Percentiles rank a stretch among this genome's conserved stretches.
These are phyloP conservation scores for Acarospora socialis DNA, from an alignment of 2,329 filamentous ascomycete species.

Conservation along the genomic window DNA sequence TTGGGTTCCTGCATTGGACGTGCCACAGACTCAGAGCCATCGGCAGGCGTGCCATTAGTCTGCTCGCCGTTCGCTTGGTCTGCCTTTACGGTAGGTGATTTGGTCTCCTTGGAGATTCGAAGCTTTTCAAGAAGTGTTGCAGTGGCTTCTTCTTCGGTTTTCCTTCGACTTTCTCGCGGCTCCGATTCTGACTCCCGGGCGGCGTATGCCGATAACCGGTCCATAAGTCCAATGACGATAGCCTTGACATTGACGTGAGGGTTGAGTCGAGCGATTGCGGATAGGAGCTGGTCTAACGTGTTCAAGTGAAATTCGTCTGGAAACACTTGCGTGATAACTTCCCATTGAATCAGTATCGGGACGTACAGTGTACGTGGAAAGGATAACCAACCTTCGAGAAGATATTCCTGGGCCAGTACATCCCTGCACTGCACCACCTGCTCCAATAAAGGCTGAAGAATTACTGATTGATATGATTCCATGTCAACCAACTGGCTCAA, in stretches of 20 bases:
- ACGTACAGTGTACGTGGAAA: neutral
- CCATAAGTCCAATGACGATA: conserved; percentile 97
- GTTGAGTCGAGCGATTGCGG: conserved; percentile 81
- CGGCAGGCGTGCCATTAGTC: conserved; percentile 13
- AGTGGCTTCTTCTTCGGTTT: conserved; percentile 74
- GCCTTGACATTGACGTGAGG: conserved; percentile 95
- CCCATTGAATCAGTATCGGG: conserved; percentile 17
- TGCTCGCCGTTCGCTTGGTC: conserved; percentile 21
- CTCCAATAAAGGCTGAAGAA: conserved; percentile 77
- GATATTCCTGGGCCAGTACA: conserved; percentile 91
- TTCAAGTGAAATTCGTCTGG: conserved; percentile 97
- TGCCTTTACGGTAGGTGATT: conserved; percentile 17
- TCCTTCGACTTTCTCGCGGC: conserved; percentile 54
- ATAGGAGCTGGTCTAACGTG: conserved; percentile 88
- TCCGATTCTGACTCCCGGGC: conserved; percentile 68
- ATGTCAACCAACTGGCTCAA: conserved; percentile 91
- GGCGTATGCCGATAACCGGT: conserved; percentile 87
- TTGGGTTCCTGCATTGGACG: conserved; percentile 14
- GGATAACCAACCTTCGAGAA: conserved; percentile 53
- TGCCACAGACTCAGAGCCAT: conserved; percentile 1
- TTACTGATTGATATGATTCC: conserved; percentile 82
- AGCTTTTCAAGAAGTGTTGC: conserved; percentile 64
- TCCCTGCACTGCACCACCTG: conserved; percentile 97
- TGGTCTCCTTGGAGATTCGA: conserved; percentile 36
- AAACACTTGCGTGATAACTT: conserved; percentile 95